phyloP scores from a whole-genome alignment of 2,329 filamentous ascomycete genomes.

The Calonectria honghensis region DNA sequence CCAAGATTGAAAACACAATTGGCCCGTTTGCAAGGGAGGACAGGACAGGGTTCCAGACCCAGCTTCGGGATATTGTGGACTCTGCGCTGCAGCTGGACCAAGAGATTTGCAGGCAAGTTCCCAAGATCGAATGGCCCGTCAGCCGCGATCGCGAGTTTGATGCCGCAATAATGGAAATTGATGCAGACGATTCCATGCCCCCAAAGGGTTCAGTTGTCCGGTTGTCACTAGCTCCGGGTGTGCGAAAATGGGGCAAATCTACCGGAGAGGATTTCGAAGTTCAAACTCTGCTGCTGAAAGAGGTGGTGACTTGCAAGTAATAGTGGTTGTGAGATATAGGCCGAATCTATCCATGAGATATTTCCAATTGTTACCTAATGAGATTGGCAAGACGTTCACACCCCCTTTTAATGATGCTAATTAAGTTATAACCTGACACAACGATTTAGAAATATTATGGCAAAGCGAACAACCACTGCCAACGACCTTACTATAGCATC shows the following conservation, averaged over 20 bases:
- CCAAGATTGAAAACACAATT: not conserved
- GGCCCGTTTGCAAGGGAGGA: not conserved
- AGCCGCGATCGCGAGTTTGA: not conserved
- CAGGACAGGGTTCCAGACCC: not conserved
- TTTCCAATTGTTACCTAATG: not conserved
- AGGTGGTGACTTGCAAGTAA: not conserved
- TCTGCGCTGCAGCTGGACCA: not conserved
- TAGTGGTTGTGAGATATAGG: not conserved
- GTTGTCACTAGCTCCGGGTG: not conserved
- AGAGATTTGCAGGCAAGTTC: constrained; percentile 8
- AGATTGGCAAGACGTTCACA: too few relatives aligned
- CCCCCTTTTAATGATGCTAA: too few relatives aligned
- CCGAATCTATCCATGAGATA: not conserved
- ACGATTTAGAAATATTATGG: too few relatives aligned
- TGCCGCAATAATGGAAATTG: not conserved
- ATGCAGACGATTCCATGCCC: not conserved
- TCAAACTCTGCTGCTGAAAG: not conserved
- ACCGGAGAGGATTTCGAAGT: not conserved
- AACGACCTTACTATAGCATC: constrained; percentile 2
- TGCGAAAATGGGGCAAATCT: constrained; percentile 10
- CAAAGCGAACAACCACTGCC: not conserved
- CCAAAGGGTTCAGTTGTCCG: not conserved
- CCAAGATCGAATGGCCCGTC: not conserved
- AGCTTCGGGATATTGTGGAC: constrained; percentile 6
- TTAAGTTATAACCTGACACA: too few relatives aligned